A percentile compares a stretch with the other conserved stretches of the same genome.
Evolutionary conservation across 192 early-diverging fungal genomes (phyloP).

Genomic region (Pilobolus umbonatus): DNA sequence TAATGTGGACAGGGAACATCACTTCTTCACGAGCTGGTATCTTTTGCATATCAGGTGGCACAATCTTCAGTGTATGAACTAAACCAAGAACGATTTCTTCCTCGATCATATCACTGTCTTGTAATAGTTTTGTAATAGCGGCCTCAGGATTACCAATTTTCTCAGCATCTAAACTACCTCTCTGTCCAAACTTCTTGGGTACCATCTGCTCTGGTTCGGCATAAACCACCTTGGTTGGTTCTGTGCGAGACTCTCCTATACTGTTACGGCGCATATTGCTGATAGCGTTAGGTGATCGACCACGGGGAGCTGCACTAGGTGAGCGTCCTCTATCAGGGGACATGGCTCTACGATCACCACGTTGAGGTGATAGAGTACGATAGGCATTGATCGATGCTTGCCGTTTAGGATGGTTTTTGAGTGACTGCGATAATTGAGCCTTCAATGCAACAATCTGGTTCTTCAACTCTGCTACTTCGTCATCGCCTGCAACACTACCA

Average conservation of each 20-base stretch:
- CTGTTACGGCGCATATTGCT: constrained; percentile 10
- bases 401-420: constrained; percentile 42
- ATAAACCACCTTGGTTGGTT: not conserved
- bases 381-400: constrained; percentile 21
- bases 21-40: constrained; percentile 79
- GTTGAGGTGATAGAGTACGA: constrained; percentile 14
- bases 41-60: constrained; percentile 73
- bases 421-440: constrained; percentile 65
- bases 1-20: constrained; percentile 93
- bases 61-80: constrained; percentile 84
- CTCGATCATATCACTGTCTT: constrained; percentile 53
- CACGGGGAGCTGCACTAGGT: constrained; percentile 37
- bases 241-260: constrained; percentile 8
- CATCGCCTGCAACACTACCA: constrained; percentile 48
- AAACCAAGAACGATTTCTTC: constrained; percentile 86
- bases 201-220: constrained; percentile 21
- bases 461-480: constrained; percentile 58
- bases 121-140: constrained; percentile 38
- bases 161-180: constrained; percentile 9
- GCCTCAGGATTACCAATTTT: constrained; percentile 34
- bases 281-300: not conserved
- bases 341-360: constrained; percentile 9
- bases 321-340: constrained; percentile 32
- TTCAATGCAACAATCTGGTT: constrained; percentile 68
- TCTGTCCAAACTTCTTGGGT: constrained; percentile 1